Percentiles rank a stretch among this genome's conserved stretches.
Evolutionary conservation across 2,329 filamentous ascomycete genomes (phyloP).

Genomic region (Huntiella bhutanensis): DNA sequence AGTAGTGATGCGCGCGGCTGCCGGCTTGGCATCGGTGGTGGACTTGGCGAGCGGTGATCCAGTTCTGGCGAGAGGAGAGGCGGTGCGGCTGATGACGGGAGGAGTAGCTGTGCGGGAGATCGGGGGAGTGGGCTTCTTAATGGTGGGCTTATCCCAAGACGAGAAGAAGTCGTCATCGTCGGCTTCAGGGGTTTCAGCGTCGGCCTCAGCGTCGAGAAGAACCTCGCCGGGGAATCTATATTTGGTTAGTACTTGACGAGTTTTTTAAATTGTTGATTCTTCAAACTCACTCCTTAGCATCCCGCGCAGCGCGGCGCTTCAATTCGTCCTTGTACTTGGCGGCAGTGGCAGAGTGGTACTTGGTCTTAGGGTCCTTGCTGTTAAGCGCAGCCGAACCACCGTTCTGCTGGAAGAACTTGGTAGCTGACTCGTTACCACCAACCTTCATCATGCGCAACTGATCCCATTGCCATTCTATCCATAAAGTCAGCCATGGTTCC

Average conservation of each 20-base stretch:
- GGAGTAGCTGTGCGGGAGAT: slow-evolving; percentile 79
- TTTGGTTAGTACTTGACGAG: background rate
- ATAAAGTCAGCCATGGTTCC: slow-evolving; percentile 12
- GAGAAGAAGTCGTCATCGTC: slow-evolving; percentile 97
- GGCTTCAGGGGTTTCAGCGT: slow-evolving; percentile 61
- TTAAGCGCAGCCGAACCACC: slow-evolving; percentile 83
- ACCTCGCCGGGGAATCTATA: slow-evolving; percentile 67
- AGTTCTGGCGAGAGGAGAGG: slow-evolving; percentile 79
- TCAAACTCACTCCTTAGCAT: slow-evolving; percentile 58
- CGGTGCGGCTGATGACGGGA: slow-evolving; percentile 57
- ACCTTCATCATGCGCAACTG: slow-evolving; percentile 96
- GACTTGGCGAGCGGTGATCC: slow-evolving; percentile 58
- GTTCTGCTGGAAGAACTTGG: slow-evolving; percentile 95
- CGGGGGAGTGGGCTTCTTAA: slow-evolving; percentile 86
- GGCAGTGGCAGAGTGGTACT: slow-evolving; percentile 86
- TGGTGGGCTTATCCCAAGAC: slow-evolving; percentile 93
- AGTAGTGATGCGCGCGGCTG: slow-evolving; percentile 51
- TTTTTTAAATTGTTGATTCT: background rate
- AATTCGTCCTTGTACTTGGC: slow-evolving; percentile 97
- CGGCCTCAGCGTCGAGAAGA: slow-evolving; percentile 52
- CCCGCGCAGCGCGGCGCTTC: slow-evolving; percentile 63
- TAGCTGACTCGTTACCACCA: slow-evolving; percentile 91
- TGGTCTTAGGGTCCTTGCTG: slow-evolving; percentile 92
- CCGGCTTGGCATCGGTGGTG: slow-evolving; percentile 36
- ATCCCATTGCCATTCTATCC: slow-evolving; percentile 90